These are phyloP conservation scores for Fusarium beomiforme DNA, from an alignment of 2,329 filamentous ascomycete genomes.

Conservation along the genomic window DNA sequence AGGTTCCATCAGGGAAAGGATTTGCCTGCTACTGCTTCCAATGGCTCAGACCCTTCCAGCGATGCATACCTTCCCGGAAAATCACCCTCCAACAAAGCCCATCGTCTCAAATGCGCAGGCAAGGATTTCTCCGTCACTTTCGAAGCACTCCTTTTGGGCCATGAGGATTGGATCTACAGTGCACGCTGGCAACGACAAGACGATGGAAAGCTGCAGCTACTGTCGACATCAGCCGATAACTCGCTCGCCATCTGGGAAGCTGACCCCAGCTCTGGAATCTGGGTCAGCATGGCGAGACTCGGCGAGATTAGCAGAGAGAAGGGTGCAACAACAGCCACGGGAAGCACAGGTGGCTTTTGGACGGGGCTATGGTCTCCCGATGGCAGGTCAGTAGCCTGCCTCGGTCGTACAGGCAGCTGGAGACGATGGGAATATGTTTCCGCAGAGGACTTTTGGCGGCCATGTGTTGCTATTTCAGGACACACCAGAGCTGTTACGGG, in stretches of 20 bases:
- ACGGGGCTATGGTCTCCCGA: constrained; percentile 90
- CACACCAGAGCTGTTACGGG: constrained; percentile 86
- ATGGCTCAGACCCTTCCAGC: constrained; percentile 64
- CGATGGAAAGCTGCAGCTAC: constrained; percentile 71
- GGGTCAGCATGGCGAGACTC: constrained; percentile 85
- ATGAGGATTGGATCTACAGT: constrained; percentile 99
- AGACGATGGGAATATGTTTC: constrained; percentile 78
- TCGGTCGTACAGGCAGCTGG: constrained; percentile 95
- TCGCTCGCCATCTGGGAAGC: constrained; percentile 93
- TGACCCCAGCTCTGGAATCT: constrained; percentile 85
- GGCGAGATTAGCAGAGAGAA: constrained; percentile 96
- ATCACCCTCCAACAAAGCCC: constrained; percentile 88
- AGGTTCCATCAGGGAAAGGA: constrained; percentile 78
- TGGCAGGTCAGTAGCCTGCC: constrained; percentile 77
- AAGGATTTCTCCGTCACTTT: constrained; percentile 85
- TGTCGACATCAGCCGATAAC: constrained; percentile 94
- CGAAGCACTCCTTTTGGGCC: constrained; percentile 90
- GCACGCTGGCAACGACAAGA: constrained; percentile 73
- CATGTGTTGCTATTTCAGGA: constrained; percentile 80
- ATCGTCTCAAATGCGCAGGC: constrained; percentile 72
- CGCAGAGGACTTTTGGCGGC: constrained; percentile 75
- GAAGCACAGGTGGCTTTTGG: constrained; percentile 97
- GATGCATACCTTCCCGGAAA: constrained; percentile 72
- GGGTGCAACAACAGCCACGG: constrained; percentile 94
- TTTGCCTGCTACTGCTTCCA: constrained; percentile 65